Evolutionary conservation across 805 yeast species (phyloP).

Genomic region (Teunomyces panamensis): DNA sequence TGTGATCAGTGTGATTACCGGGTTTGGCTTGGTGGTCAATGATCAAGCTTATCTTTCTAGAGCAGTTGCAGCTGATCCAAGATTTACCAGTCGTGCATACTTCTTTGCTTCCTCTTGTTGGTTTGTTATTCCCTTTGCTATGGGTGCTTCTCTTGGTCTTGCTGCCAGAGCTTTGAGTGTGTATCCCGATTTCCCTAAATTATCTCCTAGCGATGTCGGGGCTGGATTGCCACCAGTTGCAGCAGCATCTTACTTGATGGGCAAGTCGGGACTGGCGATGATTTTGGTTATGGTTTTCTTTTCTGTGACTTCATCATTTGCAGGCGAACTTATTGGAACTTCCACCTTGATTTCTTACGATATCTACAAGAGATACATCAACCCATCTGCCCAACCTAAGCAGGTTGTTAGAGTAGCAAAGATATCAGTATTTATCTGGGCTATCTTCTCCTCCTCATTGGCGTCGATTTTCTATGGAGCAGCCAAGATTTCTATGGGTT

Average conservation of each 20-base stretch:
- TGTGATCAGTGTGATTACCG: constrained; percentile 19
- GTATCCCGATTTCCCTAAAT: constrained; percentile 17
- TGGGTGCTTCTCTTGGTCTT: constrained; percentile 32
- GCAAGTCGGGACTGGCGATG: constrained; percentile 26
- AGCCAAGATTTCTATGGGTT: constrained; percentile 30
- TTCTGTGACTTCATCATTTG: constrained; percentile 40
- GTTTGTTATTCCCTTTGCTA: constrained; percentile 25
- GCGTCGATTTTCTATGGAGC: constrained; percentile 24
- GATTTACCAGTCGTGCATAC: constrained; percentile 20
- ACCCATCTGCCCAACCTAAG: constrained; percentile 19
- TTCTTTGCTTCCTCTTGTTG: constrained; percentile 22
- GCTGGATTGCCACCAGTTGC: constrained; percentile 22
- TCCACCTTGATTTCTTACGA: constrained; percentile 32
- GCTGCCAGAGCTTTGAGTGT: constrained; percentile 32
- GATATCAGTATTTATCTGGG: constrained; percentile 19
- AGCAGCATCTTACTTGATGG: constrained; percentile 19
- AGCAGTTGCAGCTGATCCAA: constrained; percentile 24
- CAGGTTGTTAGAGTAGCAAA: constrained; percentile 23
- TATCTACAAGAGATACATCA: constrained; percentile 23
- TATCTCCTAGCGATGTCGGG: constrained; percentile 15
- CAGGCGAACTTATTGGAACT: constrained; percentile 41
- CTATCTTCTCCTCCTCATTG: constrained; percentile 17
- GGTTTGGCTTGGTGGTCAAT: constrained; percentile 19
- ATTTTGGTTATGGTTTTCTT: constrained; percentile 33
- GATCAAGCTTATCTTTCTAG: constrained; percentile 26